Percentiles rank a stretch among this genome's conserved stretches.
Conservation (phyloP, 1,284 basidiomycete genomes). For the Xanthoconium separans region DNA sequence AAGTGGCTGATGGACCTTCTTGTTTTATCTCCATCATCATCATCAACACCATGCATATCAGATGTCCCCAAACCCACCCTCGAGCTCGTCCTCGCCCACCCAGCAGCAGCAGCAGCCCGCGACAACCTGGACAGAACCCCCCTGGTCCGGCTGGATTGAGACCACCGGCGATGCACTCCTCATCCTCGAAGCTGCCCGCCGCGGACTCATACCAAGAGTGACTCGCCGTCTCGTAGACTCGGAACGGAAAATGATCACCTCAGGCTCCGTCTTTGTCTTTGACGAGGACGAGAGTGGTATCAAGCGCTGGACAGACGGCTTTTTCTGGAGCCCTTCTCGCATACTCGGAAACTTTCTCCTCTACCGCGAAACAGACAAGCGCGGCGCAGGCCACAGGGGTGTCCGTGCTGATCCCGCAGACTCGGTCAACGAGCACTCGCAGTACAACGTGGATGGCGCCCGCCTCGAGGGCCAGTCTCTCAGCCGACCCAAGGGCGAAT, state of each 20-base stretch:
- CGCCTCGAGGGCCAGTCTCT: constrained; percentile 48
- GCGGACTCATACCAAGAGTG: constrained; percentile 89
- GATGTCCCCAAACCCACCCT: constrained; percentile 40
- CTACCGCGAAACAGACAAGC: constrained; percentile 90
- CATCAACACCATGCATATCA: constrained; percentile 23
- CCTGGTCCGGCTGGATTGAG: constrained; percentile 92
- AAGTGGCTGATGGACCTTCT: constrained; percentile 32
- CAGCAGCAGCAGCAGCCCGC: constrained; percentile 27
- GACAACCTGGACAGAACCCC: constrained; percentile 72
- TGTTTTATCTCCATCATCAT: constrained; percentile 26
- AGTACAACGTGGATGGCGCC: constrained; percentile 32
- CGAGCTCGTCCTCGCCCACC: constrained; percentile 3
- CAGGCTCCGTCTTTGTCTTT: constrained; percentile 95
- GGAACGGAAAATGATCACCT: constrained; percentile 90
- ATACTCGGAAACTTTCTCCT: constrained; percentile 95
- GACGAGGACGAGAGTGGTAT: constrained; percentile 97
- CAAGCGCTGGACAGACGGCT: constrained; percentile 98
- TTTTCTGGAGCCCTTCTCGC: constrained; percentile 86
- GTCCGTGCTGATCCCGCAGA: constrained; percentile 41
- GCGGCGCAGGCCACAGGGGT: constrained; percentile 58
- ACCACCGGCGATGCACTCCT: constrained; percentile 94
- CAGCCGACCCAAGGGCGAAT: constrained; percentile 62
- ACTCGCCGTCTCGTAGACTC: constrained; percentile 92
- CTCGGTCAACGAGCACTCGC: constrained; percentile 33
- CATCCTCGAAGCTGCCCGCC: constrained; percentile 90